phyloP scores from a whole-genome alignment of 805 yeast genomes.

The Pichia rugopelliculosa region DNA sequence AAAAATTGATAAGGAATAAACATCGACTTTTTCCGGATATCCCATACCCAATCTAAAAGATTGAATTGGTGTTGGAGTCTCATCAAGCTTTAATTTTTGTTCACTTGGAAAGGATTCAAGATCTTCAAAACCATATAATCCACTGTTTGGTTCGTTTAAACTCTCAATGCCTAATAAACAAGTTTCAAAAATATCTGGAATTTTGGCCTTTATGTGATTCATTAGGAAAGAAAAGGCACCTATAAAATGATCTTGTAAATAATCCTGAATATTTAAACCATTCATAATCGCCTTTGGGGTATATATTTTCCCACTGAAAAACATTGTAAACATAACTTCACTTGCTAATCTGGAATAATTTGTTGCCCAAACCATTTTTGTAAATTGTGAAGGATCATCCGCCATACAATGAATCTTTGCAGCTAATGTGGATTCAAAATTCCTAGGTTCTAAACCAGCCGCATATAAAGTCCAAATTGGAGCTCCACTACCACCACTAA shows the following conservation, averaged over 20 bases:
- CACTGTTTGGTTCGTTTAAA: slow-evolving; percentile 78
- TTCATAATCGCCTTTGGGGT: slow-evolving; percentile 72
- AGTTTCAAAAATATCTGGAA: slow-evolving; percentile 38
- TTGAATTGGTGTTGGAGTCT: slow-evolving; percentile 78
- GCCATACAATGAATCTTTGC: slow-evolving; percentile 65
- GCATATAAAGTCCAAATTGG: slow-evolving; percentile 90
- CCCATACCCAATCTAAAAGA: slow-evolving; percentile 77
- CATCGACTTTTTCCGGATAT: slow-evolving; percentile 55
- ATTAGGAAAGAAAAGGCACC: slow-evolving; percentile 45
- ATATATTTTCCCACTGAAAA: slow-evolving; percentile 69
- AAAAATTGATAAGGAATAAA: slow-evolving; percentile 59
- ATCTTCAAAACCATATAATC: slow-evolving; percentile 59
- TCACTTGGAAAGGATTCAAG: slow-evolving; percentile 46
- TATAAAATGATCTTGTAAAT: slow-evolving; percentile 57
- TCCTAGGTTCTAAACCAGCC: slow-evolving; percentile 76
- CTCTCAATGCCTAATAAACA: slow-evolving; percentile 75
- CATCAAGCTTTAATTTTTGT: slow-evolving; percentile 66
- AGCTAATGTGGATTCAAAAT: slow-evolving; percentile 68
- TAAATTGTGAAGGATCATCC: slow-evolving; percentile 41
- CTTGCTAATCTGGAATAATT: slow-evolving; percentile 73
- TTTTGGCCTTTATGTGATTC: slow-evolving; percentile 30
- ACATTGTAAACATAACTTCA: slow-evolving; percentile 76
- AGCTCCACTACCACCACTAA: slow-evolving; percentile 86
- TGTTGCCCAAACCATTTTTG: slow-evolving; percentile 91
- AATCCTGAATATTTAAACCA: slow-evolving; percentile 72